Evolutionary conservation across 495 filamentous ascomycete genomes (phyloP).

Genomic region (Talaromyces proteolyticus): DNA sequence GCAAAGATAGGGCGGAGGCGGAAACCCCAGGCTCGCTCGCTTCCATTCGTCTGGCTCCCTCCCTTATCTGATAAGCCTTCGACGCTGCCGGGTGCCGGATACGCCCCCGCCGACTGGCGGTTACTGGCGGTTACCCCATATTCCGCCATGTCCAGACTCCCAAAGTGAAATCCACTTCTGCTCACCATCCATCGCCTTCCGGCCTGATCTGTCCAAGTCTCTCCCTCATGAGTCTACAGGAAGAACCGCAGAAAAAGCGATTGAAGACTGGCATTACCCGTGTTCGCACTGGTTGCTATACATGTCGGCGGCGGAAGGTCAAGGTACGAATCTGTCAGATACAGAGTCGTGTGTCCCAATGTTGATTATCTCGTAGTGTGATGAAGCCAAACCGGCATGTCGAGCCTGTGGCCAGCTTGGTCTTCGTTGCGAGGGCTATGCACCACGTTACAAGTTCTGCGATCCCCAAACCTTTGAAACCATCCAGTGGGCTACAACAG

Average conservation of each 20-base stretch:
- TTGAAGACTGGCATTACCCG: slow-evolving; percentile 4
- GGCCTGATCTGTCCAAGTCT: too few relatives aligned
- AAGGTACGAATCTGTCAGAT: slow-evolving; percentile 4
- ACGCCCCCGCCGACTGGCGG: too few relatives aligned
- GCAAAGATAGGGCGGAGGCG: neutral
- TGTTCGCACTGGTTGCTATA: slow-evolving; percentile 5
- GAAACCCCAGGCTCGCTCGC: neutral
- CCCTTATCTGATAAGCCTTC: slow-evolving; percentile 1
- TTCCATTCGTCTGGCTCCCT: too few relatives aligned
- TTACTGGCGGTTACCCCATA: too few relatives aligned
- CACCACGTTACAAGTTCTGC: slow-evolving; percentile 2
- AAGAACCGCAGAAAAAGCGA: neutral
- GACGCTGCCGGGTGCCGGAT: too few relatives aligned
- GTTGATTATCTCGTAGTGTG: slow-evolving; percentile 4
- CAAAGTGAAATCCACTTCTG: too few relatives aligned
- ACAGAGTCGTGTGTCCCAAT: too few relatives aligned
- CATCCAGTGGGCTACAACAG: neutral
- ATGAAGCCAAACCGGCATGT: slow-evolving; percentile 2
- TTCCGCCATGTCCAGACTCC: neutral
- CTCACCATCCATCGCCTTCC: too few relatives aligned
- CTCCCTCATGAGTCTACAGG: neutral
- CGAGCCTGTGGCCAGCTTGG: slow-evolving; percentile 2
- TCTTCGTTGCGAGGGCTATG: slow-evolving; percentile 3
- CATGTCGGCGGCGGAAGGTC: slow-evolving; percentile 2
- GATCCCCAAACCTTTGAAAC: neutral